phyloP scores from a whole-genome alignment of 768 basidiomycete species.

The Agaricus blazei region DNA sequence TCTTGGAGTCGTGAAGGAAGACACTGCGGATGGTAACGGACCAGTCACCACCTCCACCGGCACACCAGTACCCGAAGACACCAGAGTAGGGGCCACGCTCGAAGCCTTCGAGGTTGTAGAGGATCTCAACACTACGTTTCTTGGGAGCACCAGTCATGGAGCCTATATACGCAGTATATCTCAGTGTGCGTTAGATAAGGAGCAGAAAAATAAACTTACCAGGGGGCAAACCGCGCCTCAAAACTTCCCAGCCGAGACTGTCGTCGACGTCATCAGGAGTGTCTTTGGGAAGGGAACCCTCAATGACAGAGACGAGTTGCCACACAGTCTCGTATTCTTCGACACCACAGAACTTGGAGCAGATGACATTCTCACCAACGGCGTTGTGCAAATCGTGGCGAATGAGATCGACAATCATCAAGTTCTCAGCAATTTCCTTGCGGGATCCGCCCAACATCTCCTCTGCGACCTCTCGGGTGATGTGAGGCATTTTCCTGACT shows the following conservation, averaged over 20 bases:
- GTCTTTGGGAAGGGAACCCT: conserved; percentile 49
- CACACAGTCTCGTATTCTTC: conserved; percentile 95
- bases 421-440: conserved; percentile 94
- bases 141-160: conserved; percentile 99
- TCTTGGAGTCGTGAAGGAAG: conserved; percentile 55
- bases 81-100: conserved; percentile 86
- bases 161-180: conserved; percentile 36
- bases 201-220: conserved; percentile 37
- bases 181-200: background rate
- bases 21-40: conserved; percentile 92
- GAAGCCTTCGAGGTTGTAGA: conserved; percentile 71
- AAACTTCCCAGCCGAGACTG: conserved; percentile 72
- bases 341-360: conserved; percentile 80
- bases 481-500: conserved; percentile 60
- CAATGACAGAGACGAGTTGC: conserved; percentile 92
- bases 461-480: conserved; percentile 62
- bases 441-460: conserved; percentile 54
- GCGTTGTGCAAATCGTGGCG: conserved; percentile 86
- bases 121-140: conserved; percentile 86
- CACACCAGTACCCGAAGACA: conserved; percentile 88
- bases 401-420: conserved; percentile 98
- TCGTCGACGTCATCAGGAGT: conserved; percentile 32
- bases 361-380: conserved; percentile 76
- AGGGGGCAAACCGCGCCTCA: conserved; percentile 79
- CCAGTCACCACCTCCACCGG: conserved; percentile 88